Evolutionary conservation across 116 monocot species (phyloP).

Genomic region (Phalaenopsis hybrid): DNA sequence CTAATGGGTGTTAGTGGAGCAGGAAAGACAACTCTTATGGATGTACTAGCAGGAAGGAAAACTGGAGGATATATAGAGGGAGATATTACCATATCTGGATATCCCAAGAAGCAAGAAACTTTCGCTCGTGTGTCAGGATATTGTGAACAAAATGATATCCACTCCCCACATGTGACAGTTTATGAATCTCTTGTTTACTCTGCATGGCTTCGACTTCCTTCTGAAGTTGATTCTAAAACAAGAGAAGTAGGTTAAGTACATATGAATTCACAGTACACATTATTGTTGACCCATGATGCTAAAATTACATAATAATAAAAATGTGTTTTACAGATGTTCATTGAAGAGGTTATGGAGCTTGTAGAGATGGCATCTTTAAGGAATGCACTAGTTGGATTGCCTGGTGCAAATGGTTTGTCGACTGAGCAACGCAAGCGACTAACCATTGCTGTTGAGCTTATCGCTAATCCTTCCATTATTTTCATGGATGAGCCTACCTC

Average conservation of each 20-base stretch:
- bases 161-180: slow-evolving; percentile 61
- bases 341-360: slow-evolving; percentile 10
- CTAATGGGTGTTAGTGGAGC: slow-evolving; percentile 72
- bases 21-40: slow-evolving; percentile 86
- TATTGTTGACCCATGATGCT: background rate
- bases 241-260: slow-evolving; percentile 36
- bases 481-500: slow-evolving; percentile 13
- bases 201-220: slow-evolving; percentile 57
- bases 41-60: slow-evolving; percentile 72
- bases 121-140: slow-evolving; percentile 72
- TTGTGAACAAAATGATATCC: slow-evolving; percentile 72
- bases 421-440: slow-evolving; percentile 8
- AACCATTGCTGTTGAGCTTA: slow-evolving; percentile 6
- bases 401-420: slow-evolving; percentile 10
- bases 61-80: slow-evolving; percentile 73
- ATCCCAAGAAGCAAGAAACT: slow-evolving; percentile 70
- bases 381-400: slow-evolving; percentile 3
- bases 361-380: slow-evolving; percentile 4
- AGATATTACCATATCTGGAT: slow-evolving; percentile 54
- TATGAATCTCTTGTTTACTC: slow-evolving; percentile 71
- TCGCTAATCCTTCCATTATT: slow-evolving; percentile 9
- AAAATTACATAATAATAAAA: background rate
- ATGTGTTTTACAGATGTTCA: background rate
- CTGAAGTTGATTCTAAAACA: slow-evolving; percentile 41
- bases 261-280: background rate